Conservation (phyloP, 345 rosid genomes). For the Eucalyptus decipiens region DNA sequence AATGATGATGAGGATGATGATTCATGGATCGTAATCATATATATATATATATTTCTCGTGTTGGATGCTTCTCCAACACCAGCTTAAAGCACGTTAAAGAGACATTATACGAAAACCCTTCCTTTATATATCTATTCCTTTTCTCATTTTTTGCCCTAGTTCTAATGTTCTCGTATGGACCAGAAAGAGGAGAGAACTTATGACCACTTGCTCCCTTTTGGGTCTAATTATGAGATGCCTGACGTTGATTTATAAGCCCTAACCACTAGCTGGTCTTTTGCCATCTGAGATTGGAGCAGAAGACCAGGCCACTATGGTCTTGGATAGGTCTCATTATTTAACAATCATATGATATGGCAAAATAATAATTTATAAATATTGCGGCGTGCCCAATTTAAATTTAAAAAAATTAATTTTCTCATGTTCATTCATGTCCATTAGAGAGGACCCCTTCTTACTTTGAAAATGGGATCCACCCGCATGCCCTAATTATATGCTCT, state of each 20-base stretch:
- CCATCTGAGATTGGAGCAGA: not conserved
- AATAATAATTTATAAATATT: not conserved
- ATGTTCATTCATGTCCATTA: not conserved
- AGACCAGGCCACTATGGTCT: not conserved
- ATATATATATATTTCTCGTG: not conserved
- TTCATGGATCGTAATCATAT: not conserved
- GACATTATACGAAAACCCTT: not conserved
- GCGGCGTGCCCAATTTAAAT: not conserved
- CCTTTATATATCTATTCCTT: not conserved
- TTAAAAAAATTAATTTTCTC: not conserved
- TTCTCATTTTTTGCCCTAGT: not conserved
- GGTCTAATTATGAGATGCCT: not conserved
- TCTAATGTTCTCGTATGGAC: not conserved
- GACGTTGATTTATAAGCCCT: not conserved
- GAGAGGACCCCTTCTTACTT: not conserved
- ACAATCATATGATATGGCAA: not conserved
- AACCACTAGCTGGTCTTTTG: not conserved
- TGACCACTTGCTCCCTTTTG: not conserved
- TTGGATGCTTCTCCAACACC: not conserved
- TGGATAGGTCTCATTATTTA: not conserved
- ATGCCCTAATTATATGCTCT: not conserved
- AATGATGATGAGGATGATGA: not conserved
- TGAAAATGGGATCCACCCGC: not conserved
- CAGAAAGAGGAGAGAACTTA: not conserved
- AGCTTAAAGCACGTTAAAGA: not conserved